Conservation (phyloP, 2,329 filamentous ascomycete genomes). For the Cladosporium sp. region DNA sequence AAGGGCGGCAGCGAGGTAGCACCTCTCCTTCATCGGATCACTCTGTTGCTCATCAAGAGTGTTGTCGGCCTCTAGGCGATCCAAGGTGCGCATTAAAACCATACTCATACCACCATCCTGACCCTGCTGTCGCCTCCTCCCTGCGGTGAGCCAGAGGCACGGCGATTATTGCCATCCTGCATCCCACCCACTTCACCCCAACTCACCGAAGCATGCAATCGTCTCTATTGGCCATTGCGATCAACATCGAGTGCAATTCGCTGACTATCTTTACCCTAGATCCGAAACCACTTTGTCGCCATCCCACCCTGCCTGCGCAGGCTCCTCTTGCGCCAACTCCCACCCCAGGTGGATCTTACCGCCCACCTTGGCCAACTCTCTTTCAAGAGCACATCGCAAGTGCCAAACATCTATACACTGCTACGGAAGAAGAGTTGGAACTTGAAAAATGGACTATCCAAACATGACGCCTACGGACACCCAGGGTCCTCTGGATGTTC, state of each 20-base stretch:
- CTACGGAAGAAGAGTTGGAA: slow-evolving; percentile 3
- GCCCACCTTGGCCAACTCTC: not conserved
- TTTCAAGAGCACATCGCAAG: slow-evolving; percentile 2
- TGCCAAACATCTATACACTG: not conserved
- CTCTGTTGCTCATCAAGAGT: slow-evolving; percentile 20
- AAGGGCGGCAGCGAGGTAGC: slow-evolving; percentile 24
- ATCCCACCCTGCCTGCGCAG: slow-evolving; percentile 2
- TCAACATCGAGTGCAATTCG: not conserved
- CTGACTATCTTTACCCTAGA: not conserved
- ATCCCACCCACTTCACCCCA: not conserved
- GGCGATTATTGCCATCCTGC: not conserved
- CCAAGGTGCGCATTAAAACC: slow-evolving; percentile 22
- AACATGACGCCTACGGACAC: slow-evolving; percentile 6
- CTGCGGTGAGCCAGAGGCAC: slow-evolving; percentile 13
- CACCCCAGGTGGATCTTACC: slow-evolving; percentile 4
- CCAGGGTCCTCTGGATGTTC: slow-evolving; percentile 8
- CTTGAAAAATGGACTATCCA: slow-evolving; percentile 5
- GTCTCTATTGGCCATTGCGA: slow-evolving; percentile 1
- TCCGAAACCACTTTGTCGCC: not conserved
- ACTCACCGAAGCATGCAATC: not conserved
- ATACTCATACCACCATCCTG: slow-evolving; percentile 5
- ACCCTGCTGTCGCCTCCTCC: slow-evolving; percentile 17
- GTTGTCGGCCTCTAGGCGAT: slow-evolving; percentile 21
- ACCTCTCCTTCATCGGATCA: slow-evolving; percentile 21
- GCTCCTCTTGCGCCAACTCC: slow-evolving; percentile 13